Evolutionary conservation across 441 rosid species (phyloP).

Genomic region (Corymbia citriodora): DNA sequence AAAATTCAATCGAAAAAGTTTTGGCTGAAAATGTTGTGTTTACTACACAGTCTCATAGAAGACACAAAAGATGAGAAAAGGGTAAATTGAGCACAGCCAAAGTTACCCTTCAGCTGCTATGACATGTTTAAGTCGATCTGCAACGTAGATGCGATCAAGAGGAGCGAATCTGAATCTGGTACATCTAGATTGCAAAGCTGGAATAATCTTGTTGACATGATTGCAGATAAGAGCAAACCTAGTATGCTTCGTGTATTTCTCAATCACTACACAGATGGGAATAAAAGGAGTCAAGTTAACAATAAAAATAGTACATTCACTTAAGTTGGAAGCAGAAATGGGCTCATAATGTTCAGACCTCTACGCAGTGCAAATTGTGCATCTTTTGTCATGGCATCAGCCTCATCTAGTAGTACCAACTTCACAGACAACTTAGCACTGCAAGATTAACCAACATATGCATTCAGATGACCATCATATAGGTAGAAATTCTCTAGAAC

Average conservation of each 20-base stretch:
- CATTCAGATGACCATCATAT: neutral
- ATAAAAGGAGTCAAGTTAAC: neutral
- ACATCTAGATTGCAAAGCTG: slow-evolving; percentile 96
- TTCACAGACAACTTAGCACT: slow-evolving; percentile 78
- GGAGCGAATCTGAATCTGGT: slow-evolving; percentile 97
- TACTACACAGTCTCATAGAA: neutral
- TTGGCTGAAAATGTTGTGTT: neutral
- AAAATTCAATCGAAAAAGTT: neutral
- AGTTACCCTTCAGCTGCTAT: slow-evolving; percentile 73
- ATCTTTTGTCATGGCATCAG: slow-evolving; percentile 99
- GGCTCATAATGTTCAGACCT: slow-evolving; percentile 34
- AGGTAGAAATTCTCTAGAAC: neutral
- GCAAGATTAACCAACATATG: slow-evolving; percentile 5
- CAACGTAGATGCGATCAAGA: slow-evolving; percentile 68
- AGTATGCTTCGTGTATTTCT: slow-evolving; percentile 92
- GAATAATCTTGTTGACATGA: slow-evolving; percentile 95
- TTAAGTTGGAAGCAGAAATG: neutral
- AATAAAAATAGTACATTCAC: neutral
- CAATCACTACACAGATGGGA: slow-evolving; percentile 55
- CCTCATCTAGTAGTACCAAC: slow-evolving; percentile 90
- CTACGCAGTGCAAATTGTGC: slow-evolving; percentile 99
- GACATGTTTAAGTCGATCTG: slow-evolving; percentile 82
- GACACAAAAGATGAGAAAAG: neutral
- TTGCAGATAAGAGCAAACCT: slow-evolving; percentile 94
- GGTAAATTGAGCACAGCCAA: neutral